phyloP scores from a whole-genome alignment of 345 rosid genomes.

The Citrus maxima region DNA sequence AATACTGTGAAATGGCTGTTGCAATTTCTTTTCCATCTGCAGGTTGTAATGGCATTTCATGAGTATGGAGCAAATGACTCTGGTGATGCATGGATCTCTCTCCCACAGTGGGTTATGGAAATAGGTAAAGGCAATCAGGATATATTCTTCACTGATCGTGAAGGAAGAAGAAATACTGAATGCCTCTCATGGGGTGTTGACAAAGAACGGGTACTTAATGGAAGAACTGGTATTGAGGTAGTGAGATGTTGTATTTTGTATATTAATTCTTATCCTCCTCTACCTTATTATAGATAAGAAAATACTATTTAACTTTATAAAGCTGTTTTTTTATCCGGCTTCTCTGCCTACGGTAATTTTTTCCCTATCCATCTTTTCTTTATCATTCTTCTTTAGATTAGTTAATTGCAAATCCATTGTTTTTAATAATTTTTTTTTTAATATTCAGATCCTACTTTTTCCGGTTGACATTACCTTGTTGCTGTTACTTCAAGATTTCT shows the following conservation, averaged over 20 bases:
- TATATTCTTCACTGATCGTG: conserved; percentile 84
- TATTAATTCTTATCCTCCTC: not conserved
- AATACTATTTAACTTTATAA: not conserved
- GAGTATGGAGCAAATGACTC: conserved; percentile 72
- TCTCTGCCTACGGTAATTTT: not conserved
- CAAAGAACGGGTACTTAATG: conserved; percentile 81
- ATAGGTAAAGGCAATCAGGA: conserved; percentile 87
- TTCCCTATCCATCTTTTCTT: not conserved
- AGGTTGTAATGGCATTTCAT: conserved; percentile 96
- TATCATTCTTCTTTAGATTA: not conserved
- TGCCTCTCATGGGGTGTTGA: conserved; percentile 89
- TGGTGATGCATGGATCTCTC: conserved; percentile 47
- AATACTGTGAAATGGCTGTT: conserved; percentile 14
- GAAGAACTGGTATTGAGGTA: conserved; percentile 96
- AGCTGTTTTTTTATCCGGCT: not conserved
- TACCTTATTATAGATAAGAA: not conserved
- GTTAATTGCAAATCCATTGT: not conserved
- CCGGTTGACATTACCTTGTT: not conserved
- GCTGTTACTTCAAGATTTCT: not conserved
- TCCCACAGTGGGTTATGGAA: conserved; percentile 93
- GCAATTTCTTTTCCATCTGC: conserved; percentile 29
- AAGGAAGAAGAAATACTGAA: conserved; percentile 83
- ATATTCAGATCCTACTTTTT: not conserved
- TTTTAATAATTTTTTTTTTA: not conserved
- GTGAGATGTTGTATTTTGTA: not conserved